These are phyloP conservation scores for Coccomyxa sp. DNA, from an alignment of 139 green algal genomes.

Conservation along the genomic window DNA sequence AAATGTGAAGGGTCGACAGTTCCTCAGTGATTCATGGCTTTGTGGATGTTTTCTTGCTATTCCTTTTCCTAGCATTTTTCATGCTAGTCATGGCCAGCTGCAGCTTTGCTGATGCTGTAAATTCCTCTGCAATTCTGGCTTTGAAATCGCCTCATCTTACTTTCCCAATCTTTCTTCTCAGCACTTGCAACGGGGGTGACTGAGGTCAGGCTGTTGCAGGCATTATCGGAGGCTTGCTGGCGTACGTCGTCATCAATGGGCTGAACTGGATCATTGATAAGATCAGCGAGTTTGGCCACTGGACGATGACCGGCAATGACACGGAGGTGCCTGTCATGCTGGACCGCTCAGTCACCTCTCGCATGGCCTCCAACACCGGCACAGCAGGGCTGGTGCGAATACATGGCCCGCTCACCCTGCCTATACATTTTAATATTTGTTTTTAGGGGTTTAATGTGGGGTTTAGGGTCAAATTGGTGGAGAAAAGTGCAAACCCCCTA, in stretches of 20 bases:
- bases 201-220: slow-evolving; percentile 19
- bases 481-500: too few species aligned
- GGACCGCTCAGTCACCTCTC: background rate
- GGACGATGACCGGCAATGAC: background rate
- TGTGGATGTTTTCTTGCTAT: background rate
- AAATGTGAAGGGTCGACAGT: background rate
- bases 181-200: background rate
- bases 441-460: too few species aligned
- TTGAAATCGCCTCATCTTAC: too few species aligned
- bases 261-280: slow-evolving; percentile 25
- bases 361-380: background rate
- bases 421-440: too few species aligned
- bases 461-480: too few species aligned
- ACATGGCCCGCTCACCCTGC: too few species aligned
- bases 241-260: slow-evolving; percentile 49
- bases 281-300: background rate
- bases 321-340: background rate
- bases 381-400: background rate
- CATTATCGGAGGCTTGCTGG: slow-evolving; percentile 56
- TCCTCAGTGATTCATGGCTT: background rate
- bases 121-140: too few species aligned
- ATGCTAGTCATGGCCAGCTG: background rate
- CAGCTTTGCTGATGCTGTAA: too few species aligned
- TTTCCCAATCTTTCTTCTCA: background rate
- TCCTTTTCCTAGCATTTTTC: too few species aligned